These are phyloP conservation scores for Clonostachys chloroleuca DNA, from an alignment of 2,329 filamentous ascomycete genomes.

Conservation along the genomic window DNA sequence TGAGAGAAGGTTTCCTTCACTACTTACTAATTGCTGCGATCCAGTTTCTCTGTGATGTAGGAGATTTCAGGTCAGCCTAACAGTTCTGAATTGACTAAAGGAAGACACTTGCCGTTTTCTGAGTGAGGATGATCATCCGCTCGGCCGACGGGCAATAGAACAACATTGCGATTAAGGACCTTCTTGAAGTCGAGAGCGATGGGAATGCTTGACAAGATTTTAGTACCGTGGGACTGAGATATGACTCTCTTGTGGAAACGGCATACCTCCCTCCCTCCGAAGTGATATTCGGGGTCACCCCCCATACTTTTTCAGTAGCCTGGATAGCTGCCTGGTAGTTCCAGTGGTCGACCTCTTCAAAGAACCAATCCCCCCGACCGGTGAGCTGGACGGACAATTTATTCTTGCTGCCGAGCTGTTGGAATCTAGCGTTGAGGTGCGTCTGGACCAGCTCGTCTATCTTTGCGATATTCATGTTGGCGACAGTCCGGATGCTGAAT, in stretches of 20 bases:
- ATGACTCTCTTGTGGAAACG: neutral
- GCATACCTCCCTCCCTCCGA: constrained; percentile 84
- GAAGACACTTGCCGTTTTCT: constrained; percentile 79
- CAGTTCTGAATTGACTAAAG: too few species aligned
- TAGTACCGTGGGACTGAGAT: neutral
- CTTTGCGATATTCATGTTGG: constrained; percentile 90
- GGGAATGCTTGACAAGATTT: constrained; percentile 64
- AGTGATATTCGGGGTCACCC: constrained; percentile 89
- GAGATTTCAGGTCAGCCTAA: too few species aligned
- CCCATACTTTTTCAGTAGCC: constrained; percentile 94
- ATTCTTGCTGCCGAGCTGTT: constrained; percentile 89
- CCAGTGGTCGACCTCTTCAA: constrained; percentile 96
- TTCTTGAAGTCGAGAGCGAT: constrained; percentile 97
- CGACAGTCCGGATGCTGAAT: constrained; percentile 96
- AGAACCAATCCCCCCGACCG: constrained; percentile 98
- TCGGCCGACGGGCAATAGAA: constrained; percentile 94
- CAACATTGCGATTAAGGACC: constrained; percentile 95
- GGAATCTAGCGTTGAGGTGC: constrained; percentile 79
- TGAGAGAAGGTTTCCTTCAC: too few species aligned
- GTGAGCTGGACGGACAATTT: constrained; percentile 74
- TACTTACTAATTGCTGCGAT: too few species aligned
- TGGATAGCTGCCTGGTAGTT: constrained; percentile 94
- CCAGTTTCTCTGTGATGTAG: too few species aligned
- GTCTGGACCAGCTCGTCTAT: constrained; percentile 84
- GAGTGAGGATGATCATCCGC: constrained; percentile 95